Evolutionary conservation across 2,329 filamentous ascomycete genomes (phyloP), one percentile per base, ranked within the genome.

Genomic region (Fusarium secorum): DNA sequence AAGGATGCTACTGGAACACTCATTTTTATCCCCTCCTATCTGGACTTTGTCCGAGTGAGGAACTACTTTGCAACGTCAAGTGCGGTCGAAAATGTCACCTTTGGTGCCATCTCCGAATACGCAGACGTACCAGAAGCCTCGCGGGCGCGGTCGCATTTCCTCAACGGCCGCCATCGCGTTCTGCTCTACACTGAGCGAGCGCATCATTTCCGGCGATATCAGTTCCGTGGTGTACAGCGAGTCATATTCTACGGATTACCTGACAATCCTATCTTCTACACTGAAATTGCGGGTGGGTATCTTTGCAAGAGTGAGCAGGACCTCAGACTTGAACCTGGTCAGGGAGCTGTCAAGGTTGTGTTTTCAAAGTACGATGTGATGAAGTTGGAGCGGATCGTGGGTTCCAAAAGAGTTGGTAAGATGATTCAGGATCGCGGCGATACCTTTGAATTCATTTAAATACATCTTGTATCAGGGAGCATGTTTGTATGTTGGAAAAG

Each of bases 171-270:
- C 20, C 93, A 98, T 78, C 89, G 89, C 24, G 87, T 98, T 22
- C 82, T 99, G 41, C 84, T 99, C 20, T 99, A 98, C 82, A 97
- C 95, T 4, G 95, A 97, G 79, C 90, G 96, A 64, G 93, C 95
- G n/a, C 96, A 99, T 81, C 96, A 99, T 81, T 98, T 98, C 85
- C 90, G 94, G 53, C 88, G 96, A n/a, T 94, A 96, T 78, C 88
- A 89, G 72, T 86, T 99, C 58, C 88, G 89, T 38, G 96, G 96
- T 26, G 94, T 96, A 18, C 91, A 90, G 79, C 87, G 90, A 42
- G 88, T 98, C n/a, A 87, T 98, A 55, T 91, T 97, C 85, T 98
- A 98, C 79, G 92, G 91, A 2, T 80, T 98, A 35, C 96, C 96
- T 0, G 95, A 98, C 75, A 97, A 98, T 78, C 92, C 93, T 30